phyloP scores from a whole-genome alignment of 2,329 filamentous ascomycete genomes.

The Aspergillus amoenus region DNA sequence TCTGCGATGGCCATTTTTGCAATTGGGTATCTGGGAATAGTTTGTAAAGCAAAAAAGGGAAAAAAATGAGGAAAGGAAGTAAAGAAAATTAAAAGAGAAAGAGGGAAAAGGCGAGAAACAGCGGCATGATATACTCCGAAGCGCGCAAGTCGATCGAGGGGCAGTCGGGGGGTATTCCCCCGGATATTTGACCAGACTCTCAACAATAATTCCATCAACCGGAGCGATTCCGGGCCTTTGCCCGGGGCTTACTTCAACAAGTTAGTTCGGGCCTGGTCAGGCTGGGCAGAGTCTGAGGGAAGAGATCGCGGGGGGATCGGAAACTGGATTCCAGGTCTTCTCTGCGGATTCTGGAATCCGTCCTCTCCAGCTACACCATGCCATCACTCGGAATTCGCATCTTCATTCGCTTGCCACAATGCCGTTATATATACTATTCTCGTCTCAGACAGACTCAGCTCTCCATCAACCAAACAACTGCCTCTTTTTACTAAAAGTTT shows the following conservation, averaged over 20 bases:
- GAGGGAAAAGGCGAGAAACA: not conserved
- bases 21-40: not conserved
- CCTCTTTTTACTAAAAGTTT: not conserved
- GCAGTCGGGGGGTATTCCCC: slow-evolving; percentile 4
- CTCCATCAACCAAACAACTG: not conserved
- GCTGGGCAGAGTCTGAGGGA: not conserved
- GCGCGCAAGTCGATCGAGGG: not conserved
- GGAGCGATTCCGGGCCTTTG: not conserved
- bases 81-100: not conserved
- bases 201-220: slow-evolving; percentile 5
- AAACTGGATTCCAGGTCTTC: slow-evolving; percentile 25
- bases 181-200: not conserved
- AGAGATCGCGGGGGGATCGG: slow-evolving; percentile 15
- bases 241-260: not conserved
- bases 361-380: not conserved
- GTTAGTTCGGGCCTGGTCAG: not conserved
- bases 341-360: slow-evolving; percentile 36
- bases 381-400: slow-evolving; percentile 1
- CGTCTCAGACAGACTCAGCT: not conserved
- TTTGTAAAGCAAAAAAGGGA: not conserved
- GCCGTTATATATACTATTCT: not conserved
- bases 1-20: slow-evolving; percentile 35
- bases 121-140: slow-evolving; percentile 2
- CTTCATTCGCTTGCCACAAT: slow-evolving; percentile 1
- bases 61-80: not conserved